Evolutionary conservation across 441 rosid genomes (phyloP).

Genomic region (Euphorbia corollata): DNA sequence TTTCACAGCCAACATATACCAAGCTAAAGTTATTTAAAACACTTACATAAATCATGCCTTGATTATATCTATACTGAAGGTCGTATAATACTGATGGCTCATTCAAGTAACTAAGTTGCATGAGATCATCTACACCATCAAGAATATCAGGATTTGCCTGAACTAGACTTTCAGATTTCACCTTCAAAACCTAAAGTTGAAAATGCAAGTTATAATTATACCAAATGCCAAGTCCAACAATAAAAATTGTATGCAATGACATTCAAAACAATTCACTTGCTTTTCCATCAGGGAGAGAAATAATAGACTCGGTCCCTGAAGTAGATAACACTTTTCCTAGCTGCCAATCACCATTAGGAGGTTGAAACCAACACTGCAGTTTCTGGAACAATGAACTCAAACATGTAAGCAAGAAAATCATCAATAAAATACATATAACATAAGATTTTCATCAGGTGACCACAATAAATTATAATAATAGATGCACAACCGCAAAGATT

Average conservation of each 20-base stretch:
- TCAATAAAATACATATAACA: slow-evolving; percentile 4
- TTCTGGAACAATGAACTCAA: slow-evolving; percentile 44
- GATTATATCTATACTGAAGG: slow-evolving; percentile 80
- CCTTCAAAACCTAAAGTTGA: slow-evolving; percentile 51
- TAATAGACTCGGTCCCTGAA: slow-evolving; percentile 57
- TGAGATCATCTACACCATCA: slow-evolving; percentile 96
- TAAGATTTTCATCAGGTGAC: not conserved
- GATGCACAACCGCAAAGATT: not conserved
- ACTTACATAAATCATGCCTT: slow-evolving; percentile 89
- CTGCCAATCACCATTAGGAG: slow-evolving; percentile 81
- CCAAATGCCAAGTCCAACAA: slow-evolving; percentile 20
- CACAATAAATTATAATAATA: slow-evolving; percentile 6
- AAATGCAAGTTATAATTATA: slow-evolving; percentile 15
- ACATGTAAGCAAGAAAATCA: slow-evolving; percentile 16
- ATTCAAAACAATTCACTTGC: slow-evolving; percentile 38
- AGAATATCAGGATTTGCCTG: slow-evolving; percentile 98
- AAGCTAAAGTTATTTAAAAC: slow-evolving; percentile 19
- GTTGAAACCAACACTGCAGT: slow-evolving; percentile 83
- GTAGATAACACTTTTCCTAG: slow-evolving; percentile 65
- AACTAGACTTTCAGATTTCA: slow-evolving; percentile 62
- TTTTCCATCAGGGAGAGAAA: slow-evolving; percentile 69
- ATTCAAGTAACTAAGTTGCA: slow-evolving; percentile 96
- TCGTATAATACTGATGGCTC: slow-evolving; percentile 94
- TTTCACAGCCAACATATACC: slow-evolving; percentile 13
- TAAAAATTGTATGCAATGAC: slow-evolving; percentile 12